Evolutionary conservation across 208 protist species (phyloP), one percentile per base, ranked within the genome.

Genomic region (Crithidia bombi): DNA sequence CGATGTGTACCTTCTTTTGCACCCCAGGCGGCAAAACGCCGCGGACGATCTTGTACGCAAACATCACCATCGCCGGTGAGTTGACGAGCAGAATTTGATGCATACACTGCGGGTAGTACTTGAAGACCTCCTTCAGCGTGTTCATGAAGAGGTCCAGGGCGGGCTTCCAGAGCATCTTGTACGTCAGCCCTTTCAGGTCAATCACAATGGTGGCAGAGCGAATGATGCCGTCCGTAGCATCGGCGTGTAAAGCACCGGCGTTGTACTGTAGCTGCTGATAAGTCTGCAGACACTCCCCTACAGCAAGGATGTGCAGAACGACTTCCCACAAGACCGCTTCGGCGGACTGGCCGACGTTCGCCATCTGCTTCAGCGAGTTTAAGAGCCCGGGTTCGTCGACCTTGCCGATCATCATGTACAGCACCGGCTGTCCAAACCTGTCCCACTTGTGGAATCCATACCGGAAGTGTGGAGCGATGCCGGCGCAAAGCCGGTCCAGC

Each of bases 151-250:
- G 65, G 44, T 87, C 76, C 15, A 91, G 38, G 7, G 81, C 79
- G n/a, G 85, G 85, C 50, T 79, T 86, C 78, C 80, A 86, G 26
- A 89, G 55, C 73, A 79, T 84, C 59, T 83, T 81, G 71, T 87
- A 89, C n/a, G 63, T 81, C 17, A 91, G 65, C 25, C 81, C 83
- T 14, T 36, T 58, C 6, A 71, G 62, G 47, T 91, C 86, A 2
- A 89, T 56, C 6, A 89, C 65, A 46, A 85, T 59, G 6, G 82
- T 87, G 51, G 81, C 35, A 19, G 69, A 28, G 35, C 76, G 76
- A 14, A 90, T 73, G 28, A 75, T 39, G 0, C 81, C 75, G 7
- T 80, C 69, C 2, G 43, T 38, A 2, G 69, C 80, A 25, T 83
- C 69, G 4, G 23, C 56, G 9, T 50, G 36, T 25, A 72, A 36